Evolutionary conservation across 1,284 basidiomycete genomes (phyloP), one percentile per base, ranked within the genome.

Genomic region (Pterula multifida): DNA sequence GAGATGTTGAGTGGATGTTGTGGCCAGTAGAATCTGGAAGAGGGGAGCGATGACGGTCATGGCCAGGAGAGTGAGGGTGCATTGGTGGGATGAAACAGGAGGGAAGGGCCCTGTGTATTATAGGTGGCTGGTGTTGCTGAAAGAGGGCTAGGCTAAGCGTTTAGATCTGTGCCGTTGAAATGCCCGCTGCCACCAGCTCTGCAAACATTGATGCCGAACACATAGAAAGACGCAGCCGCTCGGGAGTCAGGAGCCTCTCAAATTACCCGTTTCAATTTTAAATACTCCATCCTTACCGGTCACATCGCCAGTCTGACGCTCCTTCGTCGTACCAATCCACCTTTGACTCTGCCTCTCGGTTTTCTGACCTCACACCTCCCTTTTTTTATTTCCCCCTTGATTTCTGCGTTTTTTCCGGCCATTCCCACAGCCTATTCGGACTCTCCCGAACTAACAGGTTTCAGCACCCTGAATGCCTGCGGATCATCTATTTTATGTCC

Each of bases 61-160:
- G 19, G 39, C 39, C 39, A 42, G 39, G 39, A 22, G 39, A 42
- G 21, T 42, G 39, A 42, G 39, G 39, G 19, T 42, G 39, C 39
- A 42, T 42, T 17, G 19, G 17, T 6, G 39, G 39, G 19, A 9
- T 6, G 9, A 42, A n/a, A 42, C 4, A n/a, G 39, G n/a, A 17
- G 4, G 19, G 39, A 42, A 42, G 39, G 6, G 9, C 21, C 15
- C 6, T 6, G 6, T 32, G 6, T 6, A 15, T 11, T 42, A 11
- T 42, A 42, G 39, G n/a, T 42, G 9, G 39, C 19, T 42, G 9
- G 9, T 42, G 9, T 6, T 17, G 17, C 6, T 17, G 17, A 4
- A 11, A 42, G 28, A 32, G 28, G 28, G 6, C 28, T 32, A 32
- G 28, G 6, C 15, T 15, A 32, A 32, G 28, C 15, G 28, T 32